phyloP scores from a whole-genome alignment of 2,329 filamentous ascomycete species.

The Paecilomyces sp. region DNA sequence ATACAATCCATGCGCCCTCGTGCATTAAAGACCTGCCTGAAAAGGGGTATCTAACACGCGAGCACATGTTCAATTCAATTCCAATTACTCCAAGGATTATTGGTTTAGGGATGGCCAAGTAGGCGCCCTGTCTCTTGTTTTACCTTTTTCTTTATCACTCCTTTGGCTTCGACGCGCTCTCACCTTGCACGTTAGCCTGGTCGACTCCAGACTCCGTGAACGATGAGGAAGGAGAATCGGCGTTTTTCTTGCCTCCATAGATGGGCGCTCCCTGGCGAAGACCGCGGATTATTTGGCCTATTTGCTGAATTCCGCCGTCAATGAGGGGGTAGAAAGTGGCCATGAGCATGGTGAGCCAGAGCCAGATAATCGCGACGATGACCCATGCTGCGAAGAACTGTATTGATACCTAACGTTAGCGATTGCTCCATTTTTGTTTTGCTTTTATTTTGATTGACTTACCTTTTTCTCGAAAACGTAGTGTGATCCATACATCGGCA shows the following conservation, averaged over 20 bases:
- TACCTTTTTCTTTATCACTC: not conserved
- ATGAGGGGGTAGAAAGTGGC: conserved; percentile 45
- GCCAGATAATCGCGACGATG: conserved; percentile 46
- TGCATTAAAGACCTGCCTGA: no score
- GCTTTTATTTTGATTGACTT: conserved; percentile 3
- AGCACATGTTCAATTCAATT: no score
- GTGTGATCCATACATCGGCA: conserved; percentile 48
- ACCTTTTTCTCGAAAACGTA: conserved; percentile 43
- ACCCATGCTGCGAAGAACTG: conserved; percentile 47
- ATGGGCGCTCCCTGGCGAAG: not conserved
- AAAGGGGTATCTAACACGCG: no score
- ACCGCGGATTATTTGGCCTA: conserved; percentile 11
- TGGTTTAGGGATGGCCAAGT: no score
- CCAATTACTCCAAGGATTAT: no score
- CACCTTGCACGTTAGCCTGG: not conserved
- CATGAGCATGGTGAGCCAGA: conserved; percentile 46
- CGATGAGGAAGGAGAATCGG: not conserved
- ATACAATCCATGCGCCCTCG: no score
- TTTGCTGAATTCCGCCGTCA: conserved; percentile 36
- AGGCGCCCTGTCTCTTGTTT: no score
- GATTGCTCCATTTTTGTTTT: not conserved
- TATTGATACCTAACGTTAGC: not conserved
- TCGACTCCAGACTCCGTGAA: not conserved
- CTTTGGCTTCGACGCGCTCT: not conserved
- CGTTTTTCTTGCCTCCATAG: not conserved